Percentiles rank a stretch among this genome's conserved stretches.
Evolutionary conservation across 2,329 filamentous ascomycete genomes (phyloP).

Genomic region (Bretziella fagacearum): DNA sequence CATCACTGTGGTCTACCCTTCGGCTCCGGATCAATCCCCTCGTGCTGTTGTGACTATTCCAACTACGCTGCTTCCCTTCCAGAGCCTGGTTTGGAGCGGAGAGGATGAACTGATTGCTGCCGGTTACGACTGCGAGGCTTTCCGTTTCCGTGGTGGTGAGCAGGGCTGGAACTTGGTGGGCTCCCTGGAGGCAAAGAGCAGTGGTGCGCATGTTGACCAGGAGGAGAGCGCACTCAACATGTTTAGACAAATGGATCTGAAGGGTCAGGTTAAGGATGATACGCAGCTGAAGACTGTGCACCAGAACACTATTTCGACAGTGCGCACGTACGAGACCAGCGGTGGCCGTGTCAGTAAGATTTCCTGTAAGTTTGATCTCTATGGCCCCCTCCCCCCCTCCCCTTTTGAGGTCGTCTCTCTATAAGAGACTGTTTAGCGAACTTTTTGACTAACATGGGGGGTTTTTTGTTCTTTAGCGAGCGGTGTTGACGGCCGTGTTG

Average conservation of each 20-base stretch:
- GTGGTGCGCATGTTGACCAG: conserved; percentile 42
- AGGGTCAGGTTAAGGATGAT: conserved; percentile 80
- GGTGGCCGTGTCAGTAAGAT: conserved; percentile 57
- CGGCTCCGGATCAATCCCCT: conserved; percentile 76
- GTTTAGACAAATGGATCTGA: conserved; percentile 97
- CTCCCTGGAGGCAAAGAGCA: conserved; percentile 59
- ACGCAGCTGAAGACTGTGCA: conserved; percentile 90
- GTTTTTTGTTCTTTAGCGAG: conserved; percentile 46
- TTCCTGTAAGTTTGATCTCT: conserved; percentile 68
- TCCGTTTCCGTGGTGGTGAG: conserved; percentile 66
- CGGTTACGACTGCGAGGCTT: conserved; percentile 79
- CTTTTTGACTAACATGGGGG: conserved; percentile 13
- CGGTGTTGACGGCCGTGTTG: conserved; percentile 67
- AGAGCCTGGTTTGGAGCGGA: conserved; percentile 78
- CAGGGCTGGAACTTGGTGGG: conserved; percentile 72
- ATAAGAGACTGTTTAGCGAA: neutral
- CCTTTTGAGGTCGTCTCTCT: no score
- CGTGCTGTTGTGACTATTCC: conserved; percentile 77
- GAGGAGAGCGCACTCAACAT: conserved; percentile 95
- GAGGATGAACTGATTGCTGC: conserved; percentile 91
- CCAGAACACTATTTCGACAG: conserved; percentile 84
- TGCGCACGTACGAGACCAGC: conserved; percentile 56
- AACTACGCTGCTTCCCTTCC: conserved; percentile 82
- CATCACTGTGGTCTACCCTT: conserved; percentile 90
- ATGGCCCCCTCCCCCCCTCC: conserved; percentile 15